A percentile compares a stretch with the other conserved stretches of the same genome.
phyloP scores from a whole-genome alignment of 1,284 basidiomycete genomes.

The Cystobasidium pallidum region DNA sequence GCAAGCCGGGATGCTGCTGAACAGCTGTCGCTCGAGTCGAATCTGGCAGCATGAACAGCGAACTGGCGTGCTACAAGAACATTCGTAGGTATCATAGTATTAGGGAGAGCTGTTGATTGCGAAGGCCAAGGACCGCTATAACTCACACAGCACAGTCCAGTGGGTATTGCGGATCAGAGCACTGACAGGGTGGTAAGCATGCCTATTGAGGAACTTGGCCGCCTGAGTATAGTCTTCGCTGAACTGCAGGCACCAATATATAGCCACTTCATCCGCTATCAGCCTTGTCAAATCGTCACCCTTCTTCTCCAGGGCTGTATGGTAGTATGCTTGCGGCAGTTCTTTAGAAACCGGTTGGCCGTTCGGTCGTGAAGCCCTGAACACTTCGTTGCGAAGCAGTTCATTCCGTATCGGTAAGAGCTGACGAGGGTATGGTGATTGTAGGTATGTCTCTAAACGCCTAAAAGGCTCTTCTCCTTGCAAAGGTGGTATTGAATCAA shows the following conservation, averaged over 20 bases:
- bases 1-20: slow-evolving; percentile 21
- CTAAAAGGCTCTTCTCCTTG: slow-evolving; percentile 11
- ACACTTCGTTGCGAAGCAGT: slow-evolving; percentile 31
- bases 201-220: neutral
- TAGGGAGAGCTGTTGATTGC: too few relatives aligned
- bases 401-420: slow-evolving; percentile 24
- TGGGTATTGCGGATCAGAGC: slow-evolving; percentile 21
- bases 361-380: neutral
- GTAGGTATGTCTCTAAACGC: slow-evolving; percentile 20
- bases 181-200: slow-evolving; percentile 1
- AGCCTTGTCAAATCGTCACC: slow-evolving; percentile 32
- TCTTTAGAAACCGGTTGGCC: neutral
- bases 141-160: slow-evolving; percentile 37
- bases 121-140: too few relatives aligned
- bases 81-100: neutral
- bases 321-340: slow-evolving; percentile 21
- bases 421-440: slow-evolving; percentile 30
- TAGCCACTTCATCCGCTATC: slow-evolving; percentile 34
- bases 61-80: slow-evolving; percentile 19
- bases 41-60: neutral
- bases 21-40: neutral
- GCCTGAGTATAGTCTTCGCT: neutral
- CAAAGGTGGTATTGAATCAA: neutral
- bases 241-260: slow-evolving; percentile 17
- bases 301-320: slow-evolving; percentile 21